Evolutionary conservation across 2,329 filamentous ascomycete species (phyloP).

Genomic region (Stachybotrys chartarum): DNA sequence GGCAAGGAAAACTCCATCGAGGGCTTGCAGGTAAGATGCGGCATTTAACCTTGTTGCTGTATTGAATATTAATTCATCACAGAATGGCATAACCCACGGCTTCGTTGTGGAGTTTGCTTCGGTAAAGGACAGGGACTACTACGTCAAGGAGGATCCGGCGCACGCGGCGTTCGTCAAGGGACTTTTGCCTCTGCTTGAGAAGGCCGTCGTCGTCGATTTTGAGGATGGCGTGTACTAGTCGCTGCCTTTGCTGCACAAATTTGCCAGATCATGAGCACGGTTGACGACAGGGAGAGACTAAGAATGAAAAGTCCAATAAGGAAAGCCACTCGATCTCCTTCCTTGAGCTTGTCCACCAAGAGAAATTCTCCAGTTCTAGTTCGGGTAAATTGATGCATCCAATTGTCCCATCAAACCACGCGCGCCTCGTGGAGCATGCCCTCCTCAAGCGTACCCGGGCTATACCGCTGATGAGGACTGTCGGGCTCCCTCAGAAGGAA

Average conservation of each 20-base stretch:
- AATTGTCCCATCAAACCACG: no score
- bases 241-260: not conserved
- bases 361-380: no score
- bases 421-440: no score
- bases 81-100: conserved; percentile 60
- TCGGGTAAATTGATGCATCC: no score
- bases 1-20: conserved; percentile 58
- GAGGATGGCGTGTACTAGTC: conserved; percentile 33
- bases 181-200: conserved; percentile 38
- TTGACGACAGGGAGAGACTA: not conserved
- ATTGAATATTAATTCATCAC: no score
- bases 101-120: conserved; percentile 63
- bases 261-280: not conserved
- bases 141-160: conserved; percentile 55
- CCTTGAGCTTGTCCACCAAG: no score
- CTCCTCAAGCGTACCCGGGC: no score
- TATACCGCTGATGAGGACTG: no score
- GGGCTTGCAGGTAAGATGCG: conserved; percentile 42
- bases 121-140: conserved; percentile 60
- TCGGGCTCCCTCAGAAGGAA: no score
- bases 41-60: no score
- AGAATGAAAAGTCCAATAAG: not conserved
- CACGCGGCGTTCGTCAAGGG: conserved; percentile 54
- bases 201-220: conserved; percentile 55
- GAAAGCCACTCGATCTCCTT: no score